These are phyloP conservation scores for Grosmannia huntii DNA, from an alignment of 2,329 filamentous ascomycete species.

Conservation along the genomic window DNA sequence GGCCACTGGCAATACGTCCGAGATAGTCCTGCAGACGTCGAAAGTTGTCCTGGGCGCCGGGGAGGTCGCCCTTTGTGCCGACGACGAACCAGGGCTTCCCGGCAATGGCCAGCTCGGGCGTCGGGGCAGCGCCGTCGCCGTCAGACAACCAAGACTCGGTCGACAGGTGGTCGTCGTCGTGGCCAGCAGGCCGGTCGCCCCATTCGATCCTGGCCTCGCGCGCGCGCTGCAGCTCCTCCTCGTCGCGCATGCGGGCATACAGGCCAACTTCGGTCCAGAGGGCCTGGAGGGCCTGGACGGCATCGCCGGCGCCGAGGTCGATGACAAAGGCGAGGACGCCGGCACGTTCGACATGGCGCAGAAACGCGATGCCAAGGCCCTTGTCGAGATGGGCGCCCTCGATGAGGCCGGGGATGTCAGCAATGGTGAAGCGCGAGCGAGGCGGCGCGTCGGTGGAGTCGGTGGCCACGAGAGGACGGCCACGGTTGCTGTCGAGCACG, in stretches of 20 bases:
- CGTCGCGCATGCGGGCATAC: conserved; percentile 69
- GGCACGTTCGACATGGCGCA: conserved; percentile 89
- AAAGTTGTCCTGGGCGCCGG: conserved; percentile 69
- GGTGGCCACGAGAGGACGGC: conserved; percentile 45
- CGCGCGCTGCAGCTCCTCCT: conserved; percentile 55
- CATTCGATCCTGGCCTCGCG: conserved; percentile 43
- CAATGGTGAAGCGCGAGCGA: conserved; percentile 77
- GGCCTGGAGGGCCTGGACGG: conserved; percentile 62
- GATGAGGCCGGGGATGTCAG: conserved; percentile 89
- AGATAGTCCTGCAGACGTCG: conserved; percentile 57
- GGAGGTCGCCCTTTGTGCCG: conserved; percentile 81
- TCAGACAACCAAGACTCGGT: background rate
- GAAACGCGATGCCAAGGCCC: conserved; percentile 80
- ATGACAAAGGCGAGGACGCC: conserved; percentile 88
- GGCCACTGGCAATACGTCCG: conserved; percentile 46
- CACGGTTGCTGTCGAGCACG: conserved; percentile 75
- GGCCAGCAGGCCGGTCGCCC: conserved; percentile 13
- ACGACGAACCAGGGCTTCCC: conserved; percentile 95
- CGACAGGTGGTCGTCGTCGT: conserved; percentile 22
- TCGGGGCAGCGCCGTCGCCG: conserved; percentile 5
- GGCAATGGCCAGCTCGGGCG: conserved; percentile 57
- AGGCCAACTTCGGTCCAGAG: conserved; percentile 85
- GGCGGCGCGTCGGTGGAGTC: conserved; percentile 31
- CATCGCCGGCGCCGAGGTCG: conserved; percentile 69
- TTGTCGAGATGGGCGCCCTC: conserved; percentile 86